These are phyloP conservation scores for Termitomyces bulborhizus DNA, from an alignment of 768 basidiomycete genomes.

Conservation along the genomic window DNA sequence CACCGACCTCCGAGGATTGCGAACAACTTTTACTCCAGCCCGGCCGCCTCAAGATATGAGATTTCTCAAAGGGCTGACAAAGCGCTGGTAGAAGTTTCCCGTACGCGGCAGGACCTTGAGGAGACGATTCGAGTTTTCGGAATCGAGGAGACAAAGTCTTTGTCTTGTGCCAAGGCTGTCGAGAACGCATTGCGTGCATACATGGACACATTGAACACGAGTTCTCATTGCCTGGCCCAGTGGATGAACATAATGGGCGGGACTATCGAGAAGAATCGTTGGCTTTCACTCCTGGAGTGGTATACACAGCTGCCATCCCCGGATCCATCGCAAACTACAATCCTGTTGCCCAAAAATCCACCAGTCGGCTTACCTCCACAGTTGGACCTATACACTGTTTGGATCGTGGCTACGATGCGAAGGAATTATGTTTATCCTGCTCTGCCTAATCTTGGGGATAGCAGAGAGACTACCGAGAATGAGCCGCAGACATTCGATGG, in stretches of 20 bases:
- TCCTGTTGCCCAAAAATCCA: not conserved
- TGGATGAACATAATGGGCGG: not conserved
- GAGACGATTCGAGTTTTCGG: not conserved
- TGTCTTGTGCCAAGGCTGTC: not conserved
- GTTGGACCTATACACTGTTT: not conserved
- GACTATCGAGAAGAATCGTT: not conserved
- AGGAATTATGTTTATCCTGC: not conserved
- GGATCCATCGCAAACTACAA: not conserved
- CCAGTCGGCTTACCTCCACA: not conserved
- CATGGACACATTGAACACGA: not conserved
- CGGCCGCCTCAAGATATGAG: not conserved
- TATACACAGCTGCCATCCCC: not conserved
- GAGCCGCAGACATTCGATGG: not conserved
- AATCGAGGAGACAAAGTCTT: not conserved
- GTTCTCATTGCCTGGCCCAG: not conserved
- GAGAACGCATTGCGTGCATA: not conserved
- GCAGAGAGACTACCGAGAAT: not conserved
- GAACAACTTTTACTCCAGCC: not conserved
- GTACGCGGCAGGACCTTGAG: not conserved
- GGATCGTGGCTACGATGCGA: not conserved
- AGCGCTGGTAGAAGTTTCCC: not conserved
- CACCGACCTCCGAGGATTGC: not conserved
- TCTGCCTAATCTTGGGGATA: not conserved
- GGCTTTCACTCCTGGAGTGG: constrained; percentile 3
- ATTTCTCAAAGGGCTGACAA: not conserved